Base-by-base conservation (phyloP, 441 rosid genomes). In the Jatropha multifida region DNA sequence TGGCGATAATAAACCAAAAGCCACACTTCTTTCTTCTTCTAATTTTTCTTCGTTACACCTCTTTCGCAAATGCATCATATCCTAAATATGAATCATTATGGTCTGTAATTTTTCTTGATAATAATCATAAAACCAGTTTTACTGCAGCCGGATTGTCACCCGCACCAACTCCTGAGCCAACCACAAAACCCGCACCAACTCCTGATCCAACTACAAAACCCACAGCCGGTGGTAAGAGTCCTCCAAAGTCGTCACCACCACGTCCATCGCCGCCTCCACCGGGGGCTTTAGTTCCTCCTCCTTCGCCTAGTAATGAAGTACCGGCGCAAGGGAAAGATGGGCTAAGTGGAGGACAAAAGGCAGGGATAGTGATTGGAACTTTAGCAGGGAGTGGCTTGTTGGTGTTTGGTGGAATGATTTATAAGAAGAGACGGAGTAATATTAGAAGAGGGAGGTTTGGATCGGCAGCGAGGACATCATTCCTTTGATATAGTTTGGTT, bases 291-390 rank as follows among this genome's bases (percentile, higher is more conserved):
- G 13, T 13, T 20, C 38, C 63, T 5, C 63, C 69, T 37, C 60
- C 69, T 10, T 1, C 15, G 4, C 58, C 76, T 54, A 38, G 12
- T 11, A 56, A 6, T 59, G 46, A 3, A 32, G 61, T 18, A 11
- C 13, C 46, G 37, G 44, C 55, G 27, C 26, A 55, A 60, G 65
- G n/a, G 26, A 58, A n/a, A 62, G 55, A 64, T 0, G 65, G 60
- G 0, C 70, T 82, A 55, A 78, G 69, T 68, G 74, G 79, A 1
- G 83, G 86, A 32, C 77, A 77, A 74, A 82, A 74, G 72, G 86
- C 78, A 5, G 82, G 82, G n/a, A 73, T 81, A 23, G 71, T 14
- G 5, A 70, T 80, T 4, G 84, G 80, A 13, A 79, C 71, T 46
- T 5, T 81, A 55, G 73, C 74, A 20, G 86, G 80, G 5, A 62